phyloP scores from a whole-genome alignment of 768 basidiomycete genomes.

The Lentinula sp. region DNA sequence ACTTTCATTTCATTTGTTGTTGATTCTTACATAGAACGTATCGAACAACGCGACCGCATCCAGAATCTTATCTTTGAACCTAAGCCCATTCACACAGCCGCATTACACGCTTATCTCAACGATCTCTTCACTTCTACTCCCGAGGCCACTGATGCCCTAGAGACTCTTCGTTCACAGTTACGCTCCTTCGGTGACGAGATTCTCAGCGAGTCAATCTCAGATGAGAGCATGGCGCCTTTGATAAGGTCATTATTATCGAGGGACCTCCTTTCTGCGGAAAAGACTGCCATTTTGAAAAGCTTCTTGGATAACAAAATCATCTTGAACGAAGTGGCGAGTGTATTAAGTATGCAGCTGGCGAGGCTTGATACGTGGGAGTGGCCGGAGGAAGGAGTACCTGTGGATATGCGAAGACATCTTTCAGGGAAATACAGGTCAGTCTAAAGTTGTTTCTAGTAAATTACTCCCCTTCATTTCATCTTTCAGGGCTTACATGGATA shows the following conservation, averaged over 20 bases:
- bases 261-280: conserved; percentile 33
- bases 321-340: conserved; percentile 35
- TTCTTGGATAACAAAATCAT: conserved; percentile 33
- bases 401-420: conserved; percentile 41
- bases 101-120: conserved; percentile 27
- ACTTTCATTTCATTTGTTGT: not conserved
- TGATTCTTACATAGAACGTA: not conserved
- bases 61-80: conserved; percentile 34
- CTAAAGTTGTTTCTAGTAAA: not conserved
- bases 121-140: conserved; percentile 27
- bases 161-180: conserved; percentile 23
- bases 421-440: conserved; percentile 40
- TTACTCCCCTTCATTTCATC: not conserved
- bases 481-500: conserved; percentile 37
- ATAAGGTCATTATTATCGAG: conserved; percentile 29
- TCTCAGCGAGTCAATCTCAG: conserved; percentile 18
- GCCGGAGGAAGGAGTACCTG: conserved; percentile 31
- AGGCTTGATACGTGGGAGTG: conserved; percentile 36
- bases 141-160: conserved; percentile 22
- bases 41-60: conserved; percentile 29
- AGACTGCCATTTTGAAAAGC: conserved; percentile 33
- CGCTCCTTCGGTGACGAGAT: conserved; percentile 21
- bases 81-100: conserved; percentile 23
- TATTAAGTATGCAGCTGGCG: conserved; percentile 39
- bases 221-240: conserved; percentile 19